Evolutionary conservation across 352 stramenopile species (phyloP).

Genomic region (Saprolegnia parasitica): DNA sequence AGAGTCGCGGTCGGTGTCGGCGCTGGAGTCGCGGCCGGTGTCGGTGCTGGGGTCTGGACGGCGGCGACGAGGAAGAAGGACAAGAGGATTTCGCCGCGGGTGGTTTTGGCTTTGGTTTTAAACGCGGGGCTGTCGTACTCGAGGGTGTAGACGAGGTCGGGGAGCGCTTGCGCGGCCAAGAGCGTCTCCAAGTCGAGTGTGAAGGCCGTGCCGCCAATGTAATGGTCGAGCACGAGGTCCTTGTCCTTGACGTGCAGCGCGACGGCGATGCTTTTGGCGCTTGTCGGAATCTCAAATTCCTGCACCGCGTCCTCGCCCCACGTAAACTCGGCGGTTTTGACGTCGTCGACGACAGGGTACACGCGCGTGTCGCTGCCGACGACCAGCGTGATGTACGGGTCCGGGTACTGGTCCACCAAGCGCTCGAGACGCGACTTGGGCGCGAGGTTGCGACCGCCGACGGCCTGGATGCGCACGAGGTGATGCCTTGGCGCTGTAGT

Average conservation of each 20-base stretch:
- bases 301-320: slow-evolving; percentile 39
- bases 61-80: slow-evolving; percentile 41
- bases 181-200: slow-evolving; percentile 22
- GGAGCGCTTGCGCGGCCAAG: background rate
- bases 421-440: slow-evolving; percentile 9
- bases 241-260: slow-evolving; percentile 48
- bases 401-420: slow-evolving; percentile 41
- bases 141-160: slow-evolving; percentile 33
- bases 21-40: too few relatives aligned
- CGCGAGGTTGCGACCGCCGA: slow-evolving; percentile 20
- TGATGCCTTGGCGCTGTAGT: background rate
- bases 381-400: slow-evolving; percentile 46
- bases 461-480: slow-evolving; percentile 13
- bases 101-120: slow-evolving; percentile 37
- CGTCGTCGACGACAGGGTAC: slow-evolving; percentile 39
- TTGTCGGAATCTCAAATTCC: slow-evolving; percentile 35
- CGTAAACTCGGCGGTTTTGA: slow-evolving; percentile 43
- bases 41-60: background rate
- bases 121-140: slow-evolving; percentile 45
- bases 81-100: slow-evolving; percentile 38
- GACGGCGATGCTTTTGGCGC: slow-evolving; percentile 29
- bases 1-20: too few relatives aligned
- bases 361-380: slow-evolving; percentile 33
- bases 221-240: slow-evolving; percentile 43
- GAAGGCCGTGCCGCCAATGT: slow-evolving; percentile 45